These are phyloP conservation scores for Fagopyrum homotropicum DNA, from an alignment of 148 eudicot species.

Conservation along the genomic window DNA sequence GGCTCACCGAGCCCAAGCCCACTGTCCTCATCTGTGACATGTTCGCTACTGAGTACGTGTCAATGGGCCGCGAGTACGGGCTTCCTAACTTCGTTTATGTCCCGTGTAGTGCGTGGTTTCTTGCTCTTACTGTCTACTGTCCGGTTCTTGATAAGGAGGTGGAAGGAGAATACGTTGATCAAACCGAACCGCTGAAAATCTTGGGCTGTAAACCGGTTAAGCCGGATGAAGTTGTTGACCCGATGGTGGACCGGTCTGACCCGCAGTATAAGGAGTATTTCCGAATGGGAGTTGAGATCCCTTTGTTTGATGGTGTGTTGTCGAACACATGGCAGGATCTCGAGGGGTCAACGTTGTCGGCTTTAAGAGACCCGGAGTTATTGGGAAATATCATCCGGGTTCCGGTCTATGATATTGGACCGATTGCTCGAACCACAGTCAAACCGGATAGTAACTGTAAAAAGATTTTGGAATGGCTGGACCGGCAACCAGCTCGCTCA, in stretches of 20 bases:
- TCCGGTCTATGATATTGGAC: conserved; percentile 42
- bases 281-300: conserved; percentile 18
- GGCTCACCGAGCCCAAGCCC: conserved; percentile 11
- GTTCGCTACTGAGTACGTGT: conserved; percentile 23
- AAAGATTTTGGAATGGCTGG: conserved; percentile 23
- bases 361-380: conserved; percentile 23
- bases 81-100: conserved; percentile 17
- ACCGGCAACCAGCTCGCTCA: conserved; percentile 21
- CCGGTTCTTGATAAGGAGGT: conserved; percentile 19
- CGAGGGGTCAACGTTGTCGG: conserved; percentile 26
- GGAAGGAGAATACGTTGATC: conserved; percentile 20
- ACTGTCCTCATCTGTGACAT: conserved; percentile 18
- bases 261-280: conserved; percentile 23
- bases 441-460: not conserved
- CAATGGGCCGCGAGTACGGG: conserved; percentile 17
- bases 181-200: conserved; percentile 16
- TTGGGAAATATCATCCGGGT: conserved; percentile 10
- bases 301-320: conserved; percentile 31
- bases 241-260: conserved; percentile 29
- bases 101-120: conserved; percentile 23
- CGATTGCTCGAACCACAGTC: conserved; percentile 7
- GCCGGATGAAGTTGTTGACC: conserved; percentile 37
- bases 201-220: conserved; percentile 35
- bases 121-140: conserved; percentile 16
- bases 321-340: conserved; percentile 45